phyloP scores from a whole-genome alignment of 345 rosid species.

The Fremontodendron californicum region DNA sequence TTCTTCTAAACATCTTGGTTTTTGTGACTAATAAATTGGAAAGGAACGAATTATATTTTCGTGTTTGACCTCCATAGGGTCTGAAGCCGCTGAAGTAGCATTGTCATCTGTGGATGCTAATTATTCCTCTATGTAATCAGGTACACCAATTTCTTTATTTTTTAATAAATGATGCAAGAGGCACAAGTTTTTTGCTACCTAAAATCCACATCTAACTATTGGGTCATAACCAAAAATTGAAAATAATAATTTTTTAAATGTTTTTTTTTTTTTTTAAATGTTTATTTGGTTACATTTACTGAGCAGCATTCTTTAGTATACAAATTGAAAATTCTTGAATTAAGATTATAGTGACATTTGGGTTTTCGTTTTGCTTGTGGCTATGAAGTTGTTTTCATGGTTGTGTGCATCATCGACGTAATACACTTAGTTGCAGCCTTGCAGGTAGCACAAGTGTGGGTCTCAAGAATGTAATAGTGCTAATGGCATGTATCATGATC shows the following conservation, averaged over 20 bases:
- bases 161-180: neutral
- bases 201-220: neutral
- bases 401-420: neutral
- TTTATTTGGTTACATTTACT: neutral
- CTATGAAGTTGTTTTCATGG: neutral
- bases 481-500: neutral
- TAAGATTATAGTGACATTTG: neutral
- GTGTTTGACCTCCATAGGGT: constrained; percentile 44
- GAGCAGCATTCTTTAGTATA: neutral
- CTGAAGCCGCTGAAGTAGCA: constrained; percentile 76
- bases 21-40: neutral
- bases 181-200: neutral
- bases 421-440: neutral
- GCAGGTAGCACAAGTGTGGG: neutral
- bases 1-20: neutral
- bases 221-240: neutral
- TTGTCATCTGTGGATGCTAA: neutral
- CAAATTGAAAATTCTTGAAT: neutral
- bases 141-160: neutral
- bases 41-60: neutral
- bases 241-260: neutral
- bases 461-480: neutral
- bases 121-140: neutral
- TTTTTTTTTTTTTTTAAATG: neutral
- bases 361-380: neutral